A percentile compares a stretch with the other conserved stretches of the same genome.
phyloP scores from a whole-genome alignment of 352 stramenopile genomes.

The Phytophthora pistaciae region DNA sequence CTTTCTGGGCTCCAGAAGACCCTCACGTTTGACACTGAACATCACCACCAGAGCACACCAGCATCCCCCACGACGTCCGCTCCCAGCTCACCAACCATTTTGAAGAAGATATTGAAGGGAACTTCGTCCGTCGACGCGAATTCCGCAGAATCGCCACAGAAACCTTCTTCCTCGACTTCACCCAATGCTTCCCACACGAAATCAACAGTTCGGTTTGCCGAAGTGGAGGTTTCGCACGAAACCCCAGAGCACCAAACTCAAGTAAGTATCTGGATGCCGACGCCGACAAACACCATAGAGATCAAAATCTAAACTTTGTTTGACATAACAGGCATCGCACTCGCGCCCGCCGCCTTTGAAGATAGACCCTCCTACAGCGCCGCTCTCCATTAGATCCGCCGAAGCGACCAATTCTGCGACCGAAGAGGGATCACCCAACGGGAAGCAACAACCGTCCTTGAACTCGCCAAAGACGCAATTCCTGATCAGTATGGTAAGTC shows the following conservation, averaged over 20 bases:
- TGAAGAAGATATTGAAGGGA: slow-evolving; percentile 4
- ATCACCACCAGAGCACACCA: neutral
- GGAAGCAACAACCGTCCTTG: neutral
- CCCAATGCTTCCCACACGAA: neutral
- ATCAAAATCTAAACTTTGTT: neutral
- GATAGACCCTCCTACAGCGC: neutral
- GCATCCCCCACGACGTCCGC: neutral
- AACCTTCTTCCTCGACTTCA: neutral
- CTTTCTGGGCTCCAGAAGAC: slow-evolving; percentile 34
- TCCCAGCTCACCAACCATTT: neutral
- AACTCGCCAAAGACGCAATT: slow-evolving; percentile 20
- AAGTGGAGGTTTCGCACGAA: neutral
- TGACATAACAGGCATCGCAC: neutral
- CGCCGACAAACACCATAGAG: neutral
- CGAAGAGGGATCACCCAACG: neutral
- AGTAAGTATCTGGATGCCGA: neutral
- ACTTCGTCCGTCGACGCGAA: neutral
- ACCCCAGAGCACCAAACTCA: neutral
- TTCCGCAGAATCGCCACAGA: neutral
- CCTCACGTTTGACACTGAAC: slow-evolving; percentile 50
- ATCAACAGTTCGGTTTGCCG: slow-evolving; percentile 11
- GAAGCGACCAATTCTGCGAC: slow-evolving; percentile 14
- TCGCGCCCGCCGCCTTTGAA: neutral
- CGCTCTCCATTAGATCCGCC: slow-evolving; percentile 28
- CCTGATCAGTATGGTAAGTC: slow-evolving; percentile 60